Evolutionary conservation across 352 stramenopile species (phyloP).

Genomic region (Globisporangium solare): DNA sequence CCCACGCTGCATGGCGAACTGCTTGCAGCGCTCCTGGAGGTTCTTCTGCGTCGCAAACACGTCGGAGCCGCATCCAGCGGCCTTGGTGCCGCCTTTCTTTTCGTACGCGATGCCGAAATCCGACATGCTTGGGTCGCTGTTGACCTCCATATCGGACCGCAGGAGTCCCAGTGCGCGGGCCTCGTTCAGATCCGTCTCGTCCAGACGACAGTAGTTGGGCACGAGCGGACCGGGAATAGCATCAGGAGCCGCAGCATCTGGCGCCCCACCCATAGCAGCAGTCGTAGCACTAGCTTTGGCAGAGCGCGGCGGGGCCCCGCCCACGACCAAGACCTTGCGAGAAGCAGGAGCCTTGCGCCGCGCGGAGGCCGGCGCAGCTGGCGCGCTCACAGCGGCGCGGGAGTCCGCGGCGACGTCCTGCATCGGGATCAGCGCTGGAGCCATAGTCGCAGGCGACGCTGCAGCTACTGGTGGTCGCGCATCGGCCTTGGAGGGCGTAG

Average conservation of each 20-base stretch:
- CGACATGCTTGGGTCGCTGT: conserved; percentile 28
- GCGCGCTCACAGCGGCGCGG: no score
- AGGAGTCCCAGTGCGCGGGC: conserved; percentile 46
- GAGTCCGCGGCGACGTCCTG: not conserved
- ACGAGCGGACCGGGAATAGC: not conserved
- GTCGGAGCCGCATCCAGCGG: conserved; percentile 42
- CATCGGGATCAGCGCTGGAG: not conserved
- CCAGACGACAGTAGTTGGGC: conserved; percentile 51
- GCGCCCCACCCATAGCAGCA: no score
- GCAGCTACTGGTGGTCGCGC: not conserved
- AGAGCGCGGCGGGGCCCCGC: not conserved
- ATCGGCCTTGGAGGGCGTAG: not conserved
- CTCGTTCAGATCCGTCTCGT: conserved; percentile 49
- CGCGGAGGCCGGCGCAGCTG: no score
- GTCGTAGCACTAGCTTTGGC: not conserved
- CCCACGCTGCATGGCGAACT: conserved; percentile 68
- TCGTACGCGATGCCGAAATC: conserved; percentile 76
- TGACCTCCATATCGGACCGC: conserved; percentile 38
- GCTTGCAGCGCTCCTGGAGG: conserved; percentile 73
- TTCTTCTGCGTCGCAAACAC: conserved; percentile 57
- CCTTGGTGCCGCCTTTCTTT: conserved; percentile 60
- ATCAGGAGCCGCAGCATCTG: conserved; percentile 9
- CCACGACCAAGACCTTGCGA: not conserved
- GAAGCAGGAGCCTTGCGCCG: no score
- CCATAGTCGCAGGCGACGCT: not conserved